Evolutionary conservation across 2,329 filamentous ascomycete genomes (phyloP), one percentile per base, ranked within the genome.

Genomic region (Pestalotiopsis sp.): DNA sequence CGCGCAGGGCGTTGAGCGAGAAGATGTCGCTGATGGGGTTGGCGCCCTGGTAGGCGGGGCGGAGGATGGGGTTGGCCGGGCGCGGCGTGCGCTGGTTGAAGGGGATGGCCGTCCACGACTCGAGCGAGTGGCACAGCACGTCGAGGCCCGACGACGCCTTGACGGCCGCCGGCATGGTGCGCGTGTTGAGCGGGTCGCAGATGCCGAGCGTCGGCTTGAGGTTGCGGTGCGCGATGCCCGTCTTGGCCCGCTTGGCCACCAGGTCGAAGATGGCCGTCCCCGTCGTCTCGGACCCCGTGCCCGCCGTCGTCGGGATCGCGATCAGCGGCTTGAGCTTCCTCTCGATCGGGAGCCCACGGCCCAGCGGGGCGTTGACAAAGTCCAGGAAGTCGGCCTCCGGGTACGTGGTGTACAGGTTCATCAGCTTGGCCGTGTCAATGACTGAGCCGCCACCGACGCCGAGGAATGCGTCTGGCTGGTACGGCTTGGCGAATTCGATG

Each of bases 1-100:
- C 89, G 38, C 89, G 87, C 5, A 99, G 87, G 0, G 96, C 95
- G 74, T 93, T 91, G 23, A 99, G 86, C 3, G 93, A 97, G 84
- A 99, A 99, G 73, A 99, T 95, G 78, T 99, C 96, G 58, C 93
- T 97, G 75, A 99, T 99, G 2, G 96, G 96, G 79, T 99, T 99
- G 6, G 96, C 94, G 56, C 96, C 96, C 80, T 99, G 96, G 78
- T 99, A 99, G 0, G 96, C 95, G 0, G 96, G 96, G 4, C 96
- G 88, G 70, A 95, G 87, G 74, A 99, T 93, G 0, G 97, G 96
- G 79, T 99, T 98, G 4, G 89, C 82, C 0, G 97, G 97, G 2
- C 95, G 87, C 0, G 96, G 96, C 0, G 86, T 89, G 65, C 96
- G 90, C 84, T 97, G 92, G 74, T 93, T 87, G 83, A 94, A 99